Evolutionary conservation across 495 filamentous ascomycete species (phyloP).

Genomic region (Astrothelium subdiscretum): DNA sequence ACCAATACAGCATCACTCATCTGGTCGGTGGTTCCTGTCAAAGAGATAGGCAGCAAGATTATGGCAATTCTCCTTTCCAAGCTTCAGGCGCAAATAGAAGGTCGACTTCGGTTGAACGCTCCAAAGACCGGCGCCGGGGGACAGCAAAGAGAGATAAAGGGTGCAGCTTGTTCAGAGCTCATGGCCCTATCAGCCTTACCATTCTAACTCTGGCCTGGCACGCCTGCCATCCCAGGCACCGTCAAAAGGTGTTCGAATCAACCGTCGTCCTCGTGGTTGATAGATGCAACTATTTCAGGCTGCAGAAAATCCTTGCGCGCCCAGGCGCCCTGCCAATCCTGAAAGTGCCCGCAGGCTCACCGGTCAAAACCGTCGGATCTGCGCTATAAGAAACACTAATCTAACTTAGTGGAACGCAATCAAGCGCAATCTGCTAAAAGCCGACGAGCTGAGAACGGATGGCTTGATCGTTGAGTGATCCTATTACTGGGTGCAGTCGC

Average conservation of each 20-base stretch:
- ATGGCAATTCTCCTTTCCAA: background rate
- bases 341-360: background rate
- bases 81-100: background rate
- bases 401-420: background rate
- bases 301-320: background rate
- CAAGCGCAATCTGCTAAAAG: background rate
- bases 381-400: conserved; percentile 3
- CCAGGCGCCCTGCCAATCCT: background rate
- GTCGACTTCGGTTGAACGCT: background rate
- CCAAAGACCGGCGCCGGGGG: background rate
- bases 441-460: background rate
- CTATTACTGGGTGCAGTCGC: too few relatives aligned
- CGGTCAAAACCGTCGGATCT: conserved; percentile 1
- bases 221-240: background rate
- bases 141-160: background rate
- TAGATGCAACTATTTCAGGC: conserved; percentile 1
- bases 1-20: background rate
- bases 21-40: background rate
- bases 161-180: background rate
- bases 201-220: background rate
- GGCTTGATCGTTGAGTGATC: background rate
- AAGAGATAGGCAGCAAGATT: background rate
- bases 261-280: background rate
- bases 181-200: background rate
- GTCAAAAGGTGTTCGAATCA: background rate